A percentile compares a stretch with the other conserved stretches of the same genome.
These are phyloP conservation scores for Malbranchea zuffiana DNA, from an alignment of 2,329 filamentous ascomycete species.

Conservation along the genomic window DNA sequence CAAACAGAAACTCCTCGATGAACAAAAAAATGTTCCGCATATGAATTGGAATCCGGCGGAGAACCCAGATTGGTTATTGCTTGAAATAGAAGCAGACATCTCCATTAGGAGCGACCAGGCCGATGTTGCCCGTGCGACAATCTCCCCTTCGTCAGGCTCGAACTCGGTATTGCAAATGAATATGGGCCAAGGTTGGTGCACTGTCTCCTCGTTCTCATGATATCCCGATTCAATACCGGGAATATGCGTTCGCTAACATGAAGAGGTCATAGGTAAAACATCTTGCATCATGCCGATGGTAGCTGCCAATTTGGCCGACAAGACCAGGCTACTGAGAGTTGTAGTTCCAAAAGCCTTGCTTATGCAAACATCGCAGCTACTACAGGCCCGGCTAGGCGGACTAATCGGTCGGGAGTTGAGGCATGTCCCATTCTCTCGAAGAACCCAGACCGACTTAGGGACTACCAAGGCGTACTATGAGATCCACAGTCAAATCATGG, in stretches of 20 bases:
- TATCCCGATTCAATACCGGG: too few relatives aligned
- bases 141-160: conserved; percentile 39
- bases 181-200: conserved; percentile 52
- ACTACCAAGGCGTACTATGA: conserved; percentile 26
- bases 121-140: conserved; percentile 51
- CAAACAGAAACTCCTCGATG: conserved; percentile 24
- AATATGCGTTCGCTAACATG: too few relatives aligned
- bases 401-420: conserved; percentile 45
- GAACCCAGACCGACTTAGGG: conserved; percentile 22
- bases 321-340: conserved; percentile 42
- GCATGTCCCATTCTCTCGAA: conserved; percentile 50
- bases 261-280: conserved; percentile 39
- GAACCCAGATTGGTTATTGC: conserved; percentile 51
- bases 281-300: conserved; percentile 60
- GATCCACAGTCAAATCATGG: conserved; percentile 27
- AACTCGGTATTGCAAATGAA: conserved; percentile 57
- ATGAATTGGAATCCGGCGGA: conserved; percentile 46
- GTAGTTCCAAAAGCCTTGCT: conserved; percentile 52
- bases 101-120: conserved; percentile 53
- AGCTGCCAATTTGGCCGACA: conserved; percentile 44
- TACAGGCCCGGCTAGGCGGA: conserved; percentile 46
- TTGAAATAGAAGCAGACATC: conserved; percentile 56
- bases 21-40: conserved; percentile 42
- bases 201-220: not conserved
- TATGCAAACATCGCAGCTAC: conserved; percentile 49